Evolutionary conservation across 371 early-diverging fungal species (phyloP).

Genomic region (Actinomucor elegans): DNA sequence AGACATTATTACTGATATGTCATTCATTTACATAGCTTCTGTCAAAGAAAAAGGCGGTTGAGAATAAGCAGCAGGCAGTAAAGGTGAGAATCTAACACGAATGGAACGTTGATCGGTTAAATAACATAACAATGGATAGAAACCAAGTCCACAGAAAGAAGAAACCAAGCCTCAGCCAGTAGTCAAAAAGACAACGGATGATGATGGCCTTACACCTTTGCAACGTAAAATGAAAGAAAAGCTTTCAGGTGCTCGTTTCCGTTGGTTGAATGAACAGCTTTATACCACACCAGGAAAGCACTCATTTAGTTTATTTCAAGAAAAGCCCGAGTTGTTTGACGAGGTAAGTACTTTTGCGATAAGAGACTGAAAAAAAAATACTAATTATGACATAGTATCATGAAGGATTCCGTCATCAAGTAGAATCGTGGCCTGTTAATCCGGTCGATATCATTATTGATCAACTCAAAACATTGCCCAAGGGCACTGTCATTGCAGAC

Average conservation of each 20-base stretch:
- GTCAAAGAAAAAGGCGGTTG: constrained; percentile 10
- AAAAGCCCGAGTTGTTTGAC: constrained; percentile 87
- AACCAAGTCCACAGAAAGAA: neutral
- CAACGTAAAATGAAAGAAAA: constrained; percentile 86
- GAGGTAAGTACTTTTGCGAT: constrained; percentile 52
- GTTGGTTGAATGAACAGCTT: constrained; percentile 94
- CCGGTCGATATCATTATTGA: constrained; percentile 90
- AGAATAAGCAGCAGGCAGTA: neutral
- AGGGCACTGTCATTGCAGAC: constrained; percentile 82
- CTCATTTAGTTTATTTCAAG: constrained; percentile 76
- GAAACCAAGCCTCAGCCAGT: neutral
- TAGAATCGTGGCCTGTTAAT: constrained; percentile 95
- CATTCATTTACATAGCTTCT: neutral
- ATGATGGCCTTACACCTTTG: constrained; percentile 59
- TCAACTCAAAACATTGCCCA: constrained; percentile 57
- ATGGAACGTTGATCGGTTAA: too few relatives aligned
- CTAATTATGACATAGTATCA: constrained; percentile 74
- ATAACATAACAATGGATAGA: too few relatives aligned
- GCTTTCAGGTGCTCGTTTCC: constrained; percentile 85
- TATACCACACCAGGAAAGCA: constrained; percentile 85
- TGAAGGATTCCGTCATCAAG: constrained; percentile 94
- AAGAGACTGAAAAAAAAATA: neutral
- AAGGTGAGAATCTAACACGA: neutral
- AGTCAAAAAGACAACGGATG: neutral
- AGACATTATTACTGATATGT: neutral